Evolutionary conservation across 306 rosid genomes (phyloP).

Genomic region (Trifolium dubium): DNA sequence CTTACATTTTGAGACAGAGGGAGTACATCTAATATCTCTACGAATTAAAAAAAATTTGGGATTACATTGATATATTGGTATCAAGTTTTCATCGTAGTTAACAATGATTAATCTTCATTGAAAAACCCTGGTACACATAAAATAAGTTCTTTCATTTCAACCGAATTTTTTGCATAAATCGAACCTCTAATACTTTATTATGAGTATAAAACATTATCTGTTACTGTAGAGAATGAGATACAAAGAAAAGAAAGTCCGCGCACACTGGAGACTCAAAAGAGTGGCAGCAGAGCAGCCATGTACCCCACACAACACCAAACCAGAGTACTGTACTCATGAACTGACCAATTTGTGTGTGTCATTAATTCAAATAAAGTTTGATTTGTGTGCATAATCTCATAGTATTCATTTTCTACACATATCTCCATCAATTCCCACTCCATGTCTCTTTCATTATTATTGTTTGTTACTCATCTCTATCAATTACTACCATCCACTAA

Average conservation of each 20-base stretch:
- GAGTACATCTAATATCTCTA: no score
- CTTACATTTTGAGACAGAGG: no score
- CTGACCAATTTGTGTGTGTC: slow-evolving; percentile 16
- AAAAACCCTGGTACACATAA: no score
- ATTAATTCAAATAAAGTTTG: slow-evolving; percentile 45
- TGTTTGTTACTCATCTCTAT: background rate
- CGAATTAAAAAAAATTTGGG: no score
- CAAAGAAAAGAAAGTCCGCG: slow-evolving; percentile 30
- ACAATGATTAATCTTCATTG: no score
- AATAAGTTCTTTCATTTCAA: no score
- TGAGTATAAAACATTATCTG: no score
- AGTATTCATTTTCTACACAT: no score
- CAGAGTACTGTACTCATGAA: background rate
- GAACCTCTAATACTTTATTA: no score
- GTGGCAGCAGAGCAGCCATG: slow-evolving; percentile 40
- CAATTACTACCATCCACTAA: background rate
- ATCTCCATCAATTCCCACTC: background rate
- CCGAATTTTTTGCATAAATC: no score
- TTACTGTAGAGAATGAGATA: background rate
- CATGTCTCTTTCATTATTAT: background rate
- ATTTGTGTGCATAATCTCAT: slow-evolving; percentile 6
- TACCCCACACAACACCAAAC: slow-evolving; percentile 23
- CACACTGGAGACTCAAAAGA: slow-evolving; percentile 35
- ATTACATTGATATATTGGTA: no score
- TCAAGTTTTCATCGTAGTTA: no score